Base-by-base conservation (phyloP, 2,329 filamentous ascomycete genomes). In the Ophiostoma ulmi region DNA sequence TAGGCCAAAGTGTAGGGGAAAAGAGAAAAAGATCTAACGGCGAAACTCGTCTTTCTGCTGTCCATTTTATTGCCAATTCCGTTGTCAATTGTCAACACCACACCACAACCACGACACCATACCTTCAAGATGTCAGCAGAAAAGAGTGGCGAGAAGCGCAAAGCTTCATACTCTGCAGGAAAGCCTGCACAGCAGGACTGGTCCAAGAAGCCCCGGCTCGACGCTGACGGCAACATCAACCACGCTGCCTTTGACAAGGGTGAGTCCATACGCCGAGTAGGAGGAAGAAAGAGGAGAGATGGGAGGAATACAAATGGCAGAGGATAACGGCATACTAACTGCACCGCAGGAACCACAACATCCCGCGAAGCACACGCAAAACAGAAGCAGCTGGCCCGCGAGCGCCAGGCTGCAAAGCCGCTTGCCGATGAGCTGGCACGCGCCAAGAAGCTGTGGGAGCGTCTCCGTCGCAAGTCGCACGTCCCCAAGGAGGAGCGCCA, bases 371-470 rank as follows among this genome's bases (percentile, higher is more conserved):
- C 93, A 31, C 95, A 98, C 79, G 89, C 90, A 68, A 97, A 97
- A 80, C 95, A 99, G 81, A 97, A 94, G 80, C 90, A 90, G 73
- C 84, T 97, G 68, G 90, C 89, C 35, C 90, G 89, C 77, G 94
- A 98, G 79, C 92, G 96, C 75, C 97, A 94, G 84, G 90, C 92
- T 52, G 90, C 91, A 63, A 98, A 97, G 82, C 95, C 95, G 35
- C 90, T 98, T 75, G 93, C 94, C 77, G 94, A 98, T 79, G 88
- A 91, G 77, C 89, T 98, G 74, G 87, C 90, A 73, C 90, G 93
- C 73, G 91, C 92, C 70, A 99, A 99, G 85, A 97, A 97, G 83
- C 87, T 99, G 69, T 99, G 95, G 96, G 95, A 99, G 83, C 88
- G 91, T 73, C 82, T 99, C 78, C 90, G 95, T 74, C 86, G 92